phyloP scores from a whole-genome alignment of 2,329 filamentous ascomycete species.

The Arachnomyces sp. region DNA sequence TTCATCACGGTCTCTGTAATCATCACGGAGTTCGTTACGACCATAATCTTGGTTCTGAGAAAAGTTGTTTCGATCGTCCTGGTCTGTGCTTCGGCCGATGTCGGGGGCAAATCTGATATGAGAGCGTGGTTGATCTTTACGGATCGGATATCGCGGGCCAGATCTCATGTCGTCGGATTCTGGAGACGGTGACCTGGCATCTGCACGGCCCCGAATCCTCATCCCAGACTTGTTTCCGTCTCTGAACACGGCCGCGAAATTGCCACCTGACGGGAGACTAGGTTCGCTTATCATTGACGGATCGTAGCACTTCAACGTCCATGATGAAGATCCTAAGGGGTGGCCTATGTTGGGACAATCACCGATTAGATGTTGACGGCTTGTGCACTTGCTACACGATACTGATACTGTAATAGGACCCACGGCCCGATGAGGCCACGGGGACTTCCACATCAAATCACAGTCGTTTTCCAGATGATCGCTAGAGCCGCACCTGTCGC shows the following conservation, averaged over 20 bases:
- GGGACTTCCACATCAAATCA: constrained; percentile 49
- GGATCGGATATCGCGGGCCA: too few relatives aligned
- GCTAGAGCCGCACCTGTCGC: constrained; percentile 51
- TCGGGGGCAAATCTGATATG: constrained; percentile 30
- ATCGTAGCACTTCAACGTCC: constrained; percentile 32
- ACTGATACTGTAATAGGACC: constrained; percentile 34
- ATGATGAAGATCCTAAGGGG: constrained; percentile 28
- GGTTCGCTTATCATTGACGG: constrained; percentile 32
- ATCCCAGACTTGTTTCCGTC: constrained; percentile 20
- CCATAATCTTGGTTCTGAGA: constrained; percentile 6
- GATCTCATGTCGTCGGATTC: constrained; percentile 24
- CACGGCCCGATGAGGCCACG: constrained; percentile 17
- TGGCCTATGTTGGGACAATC: constrained; percentile 32
- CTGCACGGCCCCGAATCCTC: constrained; percentile 31
- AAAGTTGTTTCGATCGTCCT: constrained; percentile 15
- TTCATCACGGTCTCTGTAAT: constrained; percentile 24
- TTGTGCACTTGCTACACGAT: constrained; percentile 38
- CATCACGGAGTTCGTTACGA: constrained; percentile 9
- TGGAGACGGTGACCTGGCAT: constrained; percentile 20
- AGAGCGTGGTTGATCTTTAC: constrained; percentile 17
- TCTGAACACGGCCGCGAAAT: constrained; percentile 10
- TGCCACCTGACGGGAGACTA: constrained; percentile 19
- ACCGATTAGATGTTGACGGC: constrained; percentile 36
- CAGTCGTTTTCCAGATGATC: constrained; percentile 56
- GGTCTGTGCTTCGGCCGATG: constrained; percentile 22